phyloP scores from a whole-genome alignment of 2,329 filamentous ascomycete species.

The Aspergillus awamori region DNA sequence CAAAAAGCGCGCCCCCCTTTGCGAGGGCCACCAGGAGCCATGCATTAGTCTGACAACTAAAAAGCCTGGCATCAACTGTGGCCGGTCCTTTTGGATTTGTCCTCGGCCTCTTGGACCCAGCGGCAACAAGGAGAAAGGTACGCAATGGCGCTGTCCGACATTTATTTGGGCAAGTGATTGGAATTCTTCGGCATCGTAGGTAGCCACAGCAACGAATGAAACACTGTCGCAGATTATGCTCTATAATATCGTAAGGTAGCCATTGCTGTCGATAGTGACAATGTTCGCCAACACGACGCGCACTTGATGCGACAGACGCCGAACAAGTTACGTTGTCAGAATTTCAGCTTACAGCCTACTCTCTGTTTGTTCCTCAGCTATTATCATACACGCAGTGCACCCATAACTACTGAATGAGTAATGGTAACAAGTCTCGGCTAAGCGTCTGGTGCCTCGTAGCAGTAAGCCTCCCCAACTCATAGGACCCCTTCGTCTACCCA shows the following conservation, averaged over 20 bases:
- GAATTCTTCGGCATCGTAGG: conserved; percentile 44
- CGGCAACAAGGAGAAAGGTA: conserved; percentile 79
- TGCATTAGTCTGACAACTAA: conserved; percentile 84
- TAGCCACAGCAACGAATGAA: not conserved
- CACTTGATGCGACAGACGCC: too few species aligned
- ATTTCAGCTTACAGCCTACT: too few species aligned
- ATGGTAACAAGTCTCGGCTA: too few species aligned
- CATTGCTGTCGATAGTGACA: not conserved
- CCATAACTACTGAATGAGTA: too few species aligned
- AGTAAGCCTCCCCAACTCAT: too few species aligned
- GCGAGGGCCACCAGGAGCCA: conserved; percentile 80
- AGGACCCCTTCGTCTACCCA: too few species aligned
- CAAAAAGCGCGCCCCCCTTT: conserved; percentile 72
- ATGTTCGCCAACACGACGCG: too few species aligned
- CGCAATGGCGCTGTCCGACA: conserved; percentile 83
- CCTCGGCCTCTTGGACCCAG: conserved; percentile 79
- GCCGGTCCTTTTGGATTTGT: conserved; percentile 69
- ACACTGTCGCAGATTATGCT: not conserved
- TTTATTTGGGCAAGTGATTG: conserved; percentile 74
- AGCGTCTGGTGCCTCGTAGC: too few species aligned
- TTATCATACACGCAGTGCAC: too few species aligned
- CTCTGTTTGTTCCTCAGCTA: too few species aligned
- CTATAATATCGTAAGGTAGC: not conserved
- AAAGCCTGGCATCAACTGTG: conserved; percentile 82
- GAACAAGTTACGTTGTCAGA: too few species aligned